A percentile compares a stretch with the other conserved stretches of the same genome.
Conservation (phyloP, 805 yeast genomes). For the Lipomyces oligophaga region DNA sequence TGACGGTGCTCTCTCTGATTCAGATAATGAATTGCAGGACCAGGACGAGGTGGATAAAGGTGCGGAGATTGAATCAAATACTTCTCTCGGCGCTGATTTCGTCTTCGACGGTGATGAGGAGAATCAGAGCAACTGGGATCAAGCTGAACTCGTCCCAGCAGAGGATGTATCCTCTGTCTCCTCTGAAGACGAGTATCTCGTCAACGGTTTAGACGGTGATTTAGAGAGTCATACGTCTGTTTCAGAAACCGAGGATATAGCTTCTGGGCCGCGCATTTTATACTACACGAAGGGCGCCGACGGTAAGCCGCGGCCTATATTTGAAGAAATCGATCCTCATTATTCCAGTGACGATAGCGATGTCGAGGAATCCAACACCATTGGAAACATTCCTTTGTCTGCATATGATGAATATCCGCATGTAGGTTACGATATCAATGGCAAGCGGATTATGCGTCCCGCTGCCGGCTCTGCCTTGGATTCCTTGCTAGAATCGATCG, state of each 20-base stretch:
- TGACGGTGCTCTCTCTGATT: slow-evolving; percentile 21
- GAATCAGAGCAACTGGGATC: slow-evolving; percentile 40
- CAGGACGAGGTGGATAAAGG: slow-evolving; percentile 44
- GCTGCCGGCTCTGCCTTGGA: slow-evolving; percentile 95
- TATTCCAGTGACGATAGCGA: slow-evolving; percentile 95
- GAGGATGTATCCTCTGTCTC: slow-evolving; percentile 17
- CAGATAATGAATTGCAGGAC: slow-evolving; percentile 41
- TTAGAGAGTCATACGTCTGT: slow-evolving; percentile 23
- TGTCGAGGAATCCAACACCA: slow-evolving; percentile 72
- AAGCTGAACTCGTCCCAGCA: slow-evolving; percentile 38
- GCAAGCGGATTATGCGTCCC: slow-evolving; percentile 98
- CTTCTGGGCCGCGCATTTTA: slow-evolving; percentile 8
- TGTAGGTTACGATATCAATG: slow-evolving; percentile 93
- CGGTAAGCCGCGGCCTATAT: slow-evolving; percentile 71
- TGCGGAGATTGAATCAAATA: slow-evolving; percentile 44
- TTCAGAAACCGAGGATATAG: slow-evolving; percentile 10
- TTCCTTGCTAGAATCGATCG: slow-evolving; percentile 81
- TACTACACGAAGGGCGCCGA: slow-evolving; percentile 46
- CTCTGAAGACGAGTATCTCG: slow-evolving; percentile 15
- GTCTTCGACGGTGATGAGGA: slow-evolving; percentile 30
- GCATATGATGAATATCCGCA: slow-evolving; percentile 98
- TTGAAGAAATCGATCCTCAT: slow-evolving; percentile 84
- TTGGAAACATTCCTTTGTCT: slow-evolving; percentile 87
- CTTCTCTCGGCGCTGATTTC: too few relatives aligned
- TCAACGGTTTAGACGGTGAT: slow-evolving; percentile 9